These are phyloP conservation scores for Omphalotus guepiniiformis DNA, from an alignment of 768 basidiomycete species.

Conservation along the genomic window DNA sequence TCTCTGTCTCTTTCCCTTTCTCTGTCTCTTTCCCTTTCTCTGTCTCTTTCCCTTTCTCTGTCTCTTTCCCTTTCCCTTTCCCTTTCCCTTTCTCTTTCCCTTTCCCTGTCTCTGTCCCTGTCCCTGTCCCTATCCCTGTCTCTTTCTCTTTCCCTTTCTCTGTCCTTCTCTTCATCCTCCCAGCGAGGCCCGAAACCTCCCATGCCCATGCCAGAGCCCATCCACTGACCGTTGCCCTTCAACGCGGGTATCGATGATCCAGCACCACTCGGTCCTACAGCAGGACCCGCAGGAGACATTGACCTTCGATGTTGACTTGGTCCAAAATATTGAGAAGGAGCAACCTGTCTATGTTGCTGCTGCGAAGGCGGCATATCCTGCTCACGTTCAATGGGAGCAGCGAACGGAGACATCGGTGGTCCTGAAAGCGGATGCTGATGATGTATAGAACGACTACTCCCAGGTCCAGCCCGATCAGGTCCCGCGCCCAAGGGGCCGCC, in stretches of 20 bases:
- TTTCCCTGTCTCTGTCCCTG: slow-evolving; percentile 24
- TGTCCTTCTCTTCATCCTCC: slow-evolving; percentile 15
- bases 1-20: slow-evolving; percentile 22
- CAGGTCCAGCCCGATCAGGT: neutral
- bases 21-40: slow-evolving; percentile 14
- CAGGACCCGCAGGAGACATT: neutral
- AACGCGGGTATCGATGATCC: neutral
- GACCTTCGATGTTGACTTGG: slow-evolving; percentile 2
- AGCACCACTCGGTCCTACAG: slow-evolving; percentile 1
- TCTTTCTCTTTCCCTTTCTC: slow-evolving; percentile 23
- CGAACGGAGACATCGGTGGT: no score
- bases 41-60: slow-evolving; percentile 25
- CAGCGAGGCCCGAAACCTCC: slow-evolving; percentile 5
- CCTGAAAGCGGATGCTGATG: neutral
- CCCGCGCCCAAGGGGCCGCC: neutral
- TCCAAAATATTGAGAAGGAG: slow-evolving; percentile 1
- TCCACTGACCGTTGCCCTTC: slow-evolving; percentile 13
- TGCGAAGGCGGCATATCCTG: neutral
- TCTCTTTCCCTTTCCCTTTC: slow-evolving; percentile 29
- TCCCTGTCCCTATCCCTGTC: slow-evolving; percentile 19
- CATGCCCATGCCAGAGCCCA: slow-evolving; percentile 14
- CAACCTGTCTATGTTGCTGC: neutral
- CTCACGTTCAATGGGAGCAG: neutral
- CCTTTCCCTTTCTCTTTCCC: slow-evolving; percentile 21
- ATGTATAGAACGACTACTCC: neutral